Percentiles rank a stretch among this genome's conserved stretches.
phyloP scores from a whole-genome alignment of 2,329 filamentous ascomycete species.

The Zalaria obscura region DNA sequence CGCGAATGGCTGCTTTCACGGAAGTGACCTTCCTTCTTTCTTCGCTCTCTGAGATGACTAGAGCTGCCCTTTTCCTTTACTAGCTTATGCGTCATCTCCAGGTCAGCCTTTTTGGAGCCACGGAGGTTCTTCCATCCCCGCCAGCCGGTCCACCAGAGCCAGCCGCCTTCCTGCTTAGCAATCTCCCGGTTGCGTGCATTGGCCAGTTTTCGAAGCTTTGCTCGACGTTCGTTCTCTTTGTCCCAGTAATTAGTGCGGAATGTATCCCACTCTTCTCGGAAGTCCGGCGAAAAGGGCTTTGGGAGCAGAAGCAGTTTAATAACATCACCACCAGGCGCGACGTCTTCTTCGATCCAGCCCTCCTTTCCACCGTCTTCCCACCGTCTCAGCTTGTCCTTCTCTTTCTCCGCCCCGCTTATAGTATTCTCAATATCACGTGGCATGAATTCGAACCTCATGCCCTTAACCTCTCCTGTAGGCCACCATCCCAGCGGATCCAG shows the following conservation, averaged over 20 bases:
- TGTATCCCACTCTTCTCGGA: constrained; percentile 92
- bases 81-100: constrained; percentile 1
- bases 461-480: constrained; percentile 11
- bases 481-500: constrained; percentile 18
- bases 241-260: constrained; percentile 96
- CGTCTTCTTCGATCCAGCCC: constrained; percentile 64
- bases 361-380: constrained; percentile 28
- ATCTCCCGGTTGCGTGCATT: constrained; percentile 53
- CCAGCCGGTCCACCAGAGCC: constrained; percentile 82
- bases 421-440: constrained; percentile 24
- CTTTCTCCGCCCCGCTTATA: constrained; percentile 32
- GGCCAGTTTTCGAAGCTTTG: constrained; percentile 56
- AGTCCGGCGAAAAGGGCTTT: constrained; percentile 88
- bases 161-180: constrained; percentile 55
- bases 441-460: constrained; percentile 20
- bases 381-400: constrained; percentile 28
- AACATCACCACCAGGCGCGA: constrained; percentile 79
- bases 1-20: constrained; percentile 8
- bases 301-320: constrained; percentile 81
- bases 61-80: constrained; percentile 5
- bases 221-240: constrained; percentile 79
- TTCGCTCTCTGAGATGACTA: constrained; percentile 20
- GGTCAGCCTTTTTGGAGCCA: constrained; percentile 1
- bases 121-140: constrained; percentile 31
- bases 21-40: constrained; percentile 4